phyloP scores from a whole-genome alignment of 2,329 filamentous ascomycete species.

The Arthrobotrys sinensis region DNA sequence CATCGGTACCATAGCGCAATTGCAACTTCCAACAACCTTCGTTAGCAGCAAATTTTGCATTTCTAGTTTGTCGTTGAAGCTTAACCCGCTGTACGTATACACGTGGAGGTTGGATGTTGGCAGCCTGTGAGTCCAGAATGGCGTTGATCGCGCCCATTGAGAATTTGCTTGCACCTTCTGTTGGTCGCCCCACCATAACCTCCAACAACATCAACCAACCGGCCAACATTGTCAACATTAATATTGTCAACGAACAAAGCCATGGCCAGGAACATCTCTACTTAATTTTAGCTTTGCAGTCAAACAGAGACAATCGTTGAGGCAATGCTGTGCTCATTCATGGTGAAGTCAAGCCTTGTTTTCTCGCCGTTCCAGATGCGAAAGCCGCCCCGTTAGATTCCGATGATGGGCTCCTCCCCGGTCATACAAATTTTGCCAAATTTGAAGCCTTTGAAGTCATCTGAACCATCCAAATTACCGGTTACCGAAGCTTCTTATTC shows the following conservation, averaged over 20 bases:
- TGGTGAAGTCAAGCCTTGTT: slow-evolving; percentile 10
- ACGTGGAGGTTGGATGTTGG: slow-evolving; percentile 24
- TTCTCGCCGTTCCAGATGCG: neutral
- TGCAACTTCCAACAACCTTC: neutral
- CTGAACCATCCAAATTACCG: slow-evolving; percentile 16
- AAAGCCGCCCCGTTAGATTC: slow-evolving; percentile 8
- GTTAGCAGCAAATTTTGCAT: neutral
- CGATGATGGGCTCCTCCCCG: slow-evolving; percentile 20
- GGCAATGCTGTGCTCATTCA: slow-evolving; percentile 5
- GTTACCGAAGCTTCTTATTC: slow-evolving; percentile 9
- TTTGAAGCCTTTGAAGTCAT: slow-evolving; percentile 11
- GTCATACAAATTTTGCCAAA: slow-evolving; percentile 17
- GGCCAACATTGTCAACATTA: slow-evolving; percentile 2
- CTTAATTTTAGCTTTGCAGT: slow-evolving; percentile 11
- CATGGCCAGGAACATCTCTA: neutral
- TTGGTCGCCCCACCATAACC: slow-evolving; percentile 14
- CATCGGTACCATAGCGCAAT: slow-evolving; percentile 1
- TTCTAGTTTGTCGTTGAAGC: neutral
- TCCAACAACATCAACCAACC: slow-evolving; percentile 16
- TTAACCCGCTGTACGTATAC: neutral
- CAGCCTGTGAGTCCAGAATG: neutral
- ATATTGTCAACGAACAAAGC: neutral
- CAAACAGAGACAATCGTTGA: slow-evolving; percentile 1
- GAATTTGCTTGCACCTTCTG: slow-evolving; percentile 3
- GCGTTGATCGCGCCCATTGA: neutral